A percentile compares a stretch with the other conserved stretches of the same genome.
These are phyloP conservation scores for Diaporthe vexans DNA, from an alignment of 2,329 filamentous ascomycete species.

Conservation along the genomic window DNA sequence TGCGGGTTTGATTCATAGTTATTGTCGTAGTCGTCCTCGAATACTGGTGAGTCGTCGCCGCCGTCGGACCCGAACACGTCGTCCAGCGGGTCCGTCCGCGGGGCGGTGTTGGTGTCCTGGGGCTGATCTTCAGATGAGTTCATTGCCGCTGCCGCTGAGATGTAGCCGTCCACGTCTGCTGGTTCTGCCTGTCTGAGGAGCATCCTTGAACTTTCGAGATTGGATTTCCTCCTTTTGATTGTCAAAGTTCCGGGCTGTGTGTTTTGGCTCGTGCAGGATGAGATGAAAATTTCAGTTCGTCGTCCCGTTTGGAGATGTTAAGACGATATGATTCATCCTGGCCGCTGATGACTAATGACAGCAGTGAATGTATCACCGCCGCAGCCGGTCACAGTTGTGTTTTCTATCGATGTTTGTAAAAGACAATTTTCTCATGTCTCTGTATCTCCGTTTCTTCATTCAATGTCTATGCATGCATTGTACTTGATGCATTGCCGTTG, in stretches of 20 bases:
- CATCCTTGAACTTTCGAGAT: slow-evolving; percentile 19
- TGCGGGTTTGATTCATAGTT: neutral
- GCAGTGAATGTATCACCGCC: neutral
- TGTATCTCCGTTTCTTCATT: neutral
- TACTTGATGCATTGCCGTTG: neutral
- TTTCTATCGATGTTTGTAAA: neutral
- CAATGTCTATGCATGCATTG: no score
- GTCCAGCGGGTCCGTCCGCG: slow-evolving; percentile 36
- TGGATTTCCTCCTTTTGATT: neutral
- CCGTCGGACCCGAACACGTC: slow-evolving; percentile 41
- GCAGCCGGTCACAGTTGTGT: neutral
- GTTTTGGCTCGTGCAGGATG: neutral
- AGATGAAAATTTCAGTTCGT: neutral
- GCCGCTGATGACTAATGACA: slow-evolving; percentile 2
- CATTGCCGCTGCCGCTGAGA: slow-evolving; percentile 17
- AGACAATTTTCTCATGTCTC: neutral
- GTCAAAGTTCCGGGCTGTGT: neutral
- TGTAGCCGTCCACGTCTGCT: slow-evolving; percentile 39
- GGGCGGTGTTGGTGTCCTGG: neutral
- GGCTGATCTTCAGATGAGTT: neutral
- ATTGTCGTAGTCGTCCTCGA: neutral
- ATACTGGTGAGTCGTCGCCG: neutral
- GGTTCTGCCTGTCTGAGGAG: slow-evolving; percentile 41
- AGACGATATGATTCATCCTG: neutral
- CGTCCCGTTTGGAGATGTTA: slow-evolving; percentile 1